Percentiles rank a stretch among this genome's conserved stretches.
These are phyloP conservation scores for Trichoderma sp. DNA, from an alignment of 2,329 filamentous ascomycete genomes.

Conservation along the genomic window DNA sequence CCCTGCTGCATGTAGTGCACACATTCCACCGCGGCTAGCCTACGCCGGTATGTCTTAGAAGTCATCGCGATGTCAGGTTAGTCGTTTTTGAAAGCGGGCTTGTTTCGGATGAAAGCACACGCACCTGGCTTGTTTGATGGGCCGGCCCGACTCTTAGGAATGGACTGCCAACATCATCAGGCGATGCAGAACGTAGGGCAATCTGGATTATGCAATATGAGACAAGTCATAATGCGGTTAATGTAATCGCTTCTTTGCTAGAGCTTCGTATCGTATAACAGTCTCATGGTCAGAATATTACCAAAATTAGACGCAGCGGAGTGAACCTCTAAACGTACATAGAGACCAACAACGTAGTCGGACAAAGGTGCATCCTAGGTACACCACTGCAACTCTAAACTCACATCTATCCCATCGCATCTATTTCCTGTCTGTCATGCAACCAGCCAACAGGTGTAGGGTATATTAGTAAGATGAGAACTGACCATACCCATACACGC, in stretches of 20 bases:
- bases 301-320: background rate
- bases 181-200: background rate
- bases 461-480: background rate
- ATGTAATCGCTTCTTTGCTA: background rate
- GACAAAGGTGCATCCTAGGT: background rate
- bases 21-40: background rate
- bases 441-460: background rate
- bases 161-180: background rate
- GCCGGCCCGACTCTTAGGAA: background rate
- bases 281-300: background rate
- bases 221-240: background rate
- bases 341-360: background rate
- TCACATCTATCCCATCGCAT: background rate
- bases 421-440: background rate
- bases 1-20: background rate
- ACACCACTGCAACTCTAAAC: background rate
- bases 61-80: background rate
- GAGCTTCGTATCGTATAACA: background rate
- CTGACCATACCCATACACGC: background rate
- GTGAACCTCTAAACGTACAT: background rate
- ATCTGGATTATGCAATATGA: background rate
- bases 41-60: background rate
- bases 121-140: background rate
- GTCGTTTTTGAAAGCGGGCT: background rate
- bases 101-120: background rate